Evolutionary conservation across 371 early-diverging fungal species (phyloP).

Genomic region (Chytridiales sp.): DNA sequence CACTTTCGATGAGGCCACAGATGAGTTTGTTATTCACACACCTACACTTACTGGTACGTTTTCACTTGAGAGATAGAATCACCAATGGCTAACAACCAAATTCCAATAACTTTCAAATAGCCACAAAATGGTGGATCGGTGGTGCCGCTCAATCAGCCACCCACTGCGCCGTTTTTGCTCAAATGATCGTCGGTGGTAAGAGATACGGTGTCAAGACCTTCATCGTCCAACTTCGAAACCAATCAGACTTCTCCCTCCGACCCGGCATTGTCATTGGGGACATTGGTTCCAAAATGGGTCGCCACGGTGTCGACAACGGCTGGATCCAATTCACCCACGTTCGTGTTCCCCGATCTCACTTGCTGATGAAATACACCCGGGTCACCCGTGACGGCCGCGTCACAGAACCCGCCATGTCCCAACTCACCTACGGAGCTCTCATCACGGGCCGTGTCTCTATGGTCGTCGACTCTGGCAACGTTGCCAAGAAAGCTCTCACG

Average conservation of each 20-base stretch:
- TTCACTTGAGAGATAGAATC: neutral
- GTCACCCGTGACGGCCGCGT: conserved; percentile 74
- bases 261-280: conserved; percentile 88
- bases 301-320: conserved; percentile 82
- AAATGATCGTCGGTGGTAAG: conserved; percentile 75
- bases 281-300: conserved; percentile 69
- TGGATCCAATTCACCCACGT: conserved; percentile 83
- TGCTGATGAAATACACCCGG: conserved; percentile 92
- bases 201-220: conserved; percentile 83
- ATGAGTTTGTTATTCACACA: conserved; percentile 67
- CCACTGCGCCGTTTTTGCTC: conserved; percentile 86
- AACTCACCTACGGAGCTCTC: conserved; percentile 86
- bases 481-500: conserved; percentile 86
- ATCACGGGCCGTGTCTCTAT: conserved; percentile 87
- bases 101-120: conserved; percentile 48
- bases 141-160: conserved; percentile 68
- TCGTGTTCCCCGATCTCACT: conserved; percentile 74
- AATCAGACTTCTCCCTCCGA: conserved; percentile 69
- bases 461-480: conserved; percentile 85
- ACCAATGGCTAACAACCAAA: conserved; percentile 27
- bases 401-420: conserved; percentile 49
- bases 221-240: conserved; percentile 82
- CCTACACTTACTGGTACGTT: conserved; percentile 65
- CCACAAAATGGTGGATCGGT: conserved; percentile 96
- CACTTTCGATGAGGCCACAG: conserved; percentile 77